Evolutionary conservation across 1,284 basidiomycete species (phyloP).

Genomic region (Apiotrichum laibachii): DNA sequence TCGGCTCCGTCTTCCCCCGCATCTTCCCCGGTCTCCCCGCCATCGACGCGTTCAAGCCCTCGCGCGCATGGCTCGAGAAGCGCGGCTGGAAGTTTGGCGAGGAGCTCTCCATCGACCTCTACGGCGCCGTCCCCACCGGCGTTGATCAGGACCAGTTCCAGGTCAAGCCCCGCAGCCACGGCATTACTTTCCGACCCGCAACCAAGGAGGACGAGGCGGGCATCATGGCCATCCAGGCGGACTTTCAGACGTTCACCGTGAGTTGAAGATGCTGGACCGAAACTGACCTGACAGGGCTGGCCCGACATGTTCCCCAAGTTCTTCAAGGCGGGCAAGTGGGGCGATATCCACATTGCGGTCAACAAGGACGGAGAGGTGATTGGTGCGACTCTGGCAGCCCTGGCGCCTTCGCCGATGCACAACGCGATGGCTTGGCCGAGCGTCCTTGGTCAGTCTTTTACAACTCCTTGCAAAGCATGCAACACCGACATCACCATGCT

Average conservation of each 20-base stretch:
- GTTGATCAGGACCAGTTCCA: slow-evolving; percentile 13
- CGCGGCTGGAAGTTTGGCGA: slow-evolving; percentile 19
- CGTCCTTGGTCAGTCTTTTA: slow-evolving; percentile 19
- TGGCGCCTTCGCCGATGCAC: slow-evolving; percentile 11
- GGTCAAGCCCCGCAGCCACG: slow-evolving; percentile 10
- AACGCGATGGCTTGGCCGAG: slow-evolving; percentile 19
- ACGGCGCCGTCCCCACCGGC: slow-evolving; percentile 5
- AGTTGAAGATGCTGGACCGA: slow-evolving; percentile 3
- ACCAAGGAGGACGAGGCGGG: slow-evolving; percentile 10
- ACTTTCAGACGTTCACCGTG: slow-evolving; percentile 23
- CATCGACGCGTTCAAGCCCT: slow-evolving; percentile 11
- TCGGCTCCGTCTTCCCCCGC: slow-evolving; percentile 30
- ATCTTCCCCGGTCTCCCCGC: slow-evolving; percentile 31
- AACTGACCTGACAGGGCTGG: slow-evolving; percentile 23
- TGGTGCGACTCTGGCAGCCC: slow-evolving; percentile 24
- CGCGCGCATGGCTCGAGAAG: slow-evolving; percentile 16
- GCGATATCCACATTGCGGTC: slow-evolving; percentile 23
- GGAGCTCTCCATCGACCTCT: slow-evolving; percentile 13
- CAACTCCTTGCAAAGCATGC: too few relatives aligned
- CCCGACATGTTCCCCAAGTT: slow-evolving; percentile 27
- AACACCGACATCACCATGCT: neutral
- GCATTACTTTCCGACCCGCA: slow-evolving; percentile 20
- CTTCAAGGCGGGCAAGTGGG: slow-evolving; percentile 12
- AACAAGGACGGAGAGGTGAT: slow-evolving; percentile 17
- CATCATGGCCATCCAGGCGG: slow-evolving; percentile 21